Percentiles rank a stretch among this genome's conserved stretches.
Evolutionary conservation across 2,329 filamentous ascomycete species (phyloP).

Genomic region (Epichloe coenophiala): DNA sequence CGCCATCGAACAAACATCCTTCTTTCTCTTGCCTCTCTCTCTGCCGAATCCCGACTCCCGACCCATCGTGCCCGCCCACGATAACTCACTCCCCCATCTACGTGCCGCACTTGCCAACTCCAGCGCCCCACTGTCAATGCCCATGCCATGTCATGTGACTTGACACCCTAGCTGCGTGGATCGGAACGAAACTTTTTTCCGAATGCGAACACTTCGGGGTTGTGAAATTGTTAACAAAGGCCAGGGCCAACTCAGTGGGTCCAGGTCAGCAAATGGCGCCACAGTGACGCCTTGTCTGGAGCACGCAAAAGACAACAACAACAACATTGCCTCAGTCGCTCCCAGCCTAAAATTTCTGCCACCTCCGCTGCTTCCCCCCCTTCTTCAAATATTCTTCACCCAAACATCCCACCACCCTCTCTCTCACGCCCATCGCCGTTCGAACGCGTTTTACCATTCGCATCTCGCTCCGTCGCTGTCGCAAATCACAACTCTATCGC

Average conservation of each 20-base stretch:
- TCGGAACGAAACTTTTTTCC: not conserved
- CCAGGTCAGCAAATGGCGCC: not conserved
- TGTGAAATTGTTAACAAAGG: not conserved
- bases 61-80: not conserved
- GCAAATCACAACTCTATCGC: not conserved
- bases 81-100: not conserved
- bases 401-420: conserved; percentile 1
- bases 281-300: not conserved
- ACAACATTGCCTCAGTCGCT: conserved; percentile 1
- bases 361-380: conserved; percentile 5
- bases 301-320: conserved; percentile 2
- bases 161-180: not conserved
- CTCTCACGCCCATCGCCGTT: not conserved
- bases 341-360: conserved; percentile 11
- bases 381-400: not conserved
- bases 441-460: conserved; percentile 3
- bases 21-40: not conserved
- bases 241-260: not conserved
- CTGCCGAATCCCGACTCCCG: not conserved
- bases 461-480: not conserved
- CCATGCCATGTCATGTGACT: conserved; percentile 1
- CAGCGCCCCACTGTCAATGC: not conserved
- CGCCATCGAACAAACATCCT: not conserved
- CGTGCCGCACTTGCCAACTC: not conserved
- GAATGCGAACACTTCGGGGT: not conserved